Evolutionary conservation across 768 basidiomycete species (phyloP).

Genomic region (Suillus placidus): DNA sequence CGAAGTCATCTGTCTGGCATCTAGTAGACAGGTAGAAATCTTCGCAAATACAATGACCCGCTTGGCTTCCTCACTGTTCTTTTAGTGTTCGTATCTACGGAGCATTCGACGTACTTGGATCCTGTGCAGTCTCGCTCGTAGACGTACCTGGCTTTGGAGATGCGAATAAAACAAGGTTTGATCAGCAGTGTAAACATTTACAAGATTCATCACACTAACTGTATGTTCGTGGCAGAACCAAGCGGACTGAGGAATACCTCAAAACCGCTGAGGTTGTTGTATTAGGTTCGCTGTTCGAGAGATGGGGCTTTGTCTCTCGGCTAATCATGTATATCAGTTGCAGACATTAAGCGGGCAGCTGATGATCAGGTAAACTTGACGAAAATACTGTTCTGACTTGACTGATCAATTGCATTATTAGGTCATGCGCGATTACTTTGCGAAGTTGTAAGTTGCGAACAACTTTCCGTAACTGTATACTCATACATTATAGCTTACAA

Average conservation of each 20-base stretch:
- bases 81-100: neutral
- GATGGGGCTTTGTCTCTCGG: neutral
- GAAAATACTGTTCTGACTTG: neutral
- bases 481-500: neutral
- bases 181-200: neutral
- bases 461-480: neutral
- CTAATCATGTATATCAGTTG: neutral
- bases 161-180: slow-evolving; percentile 2
- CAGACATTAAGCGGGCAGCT: neutral
- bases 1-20: neutral
- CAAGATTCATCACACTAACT: neutral
- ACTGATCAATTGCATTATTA: neutral
- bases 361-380: neutral
- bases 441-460: neutral
- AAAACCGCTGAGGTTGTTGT: neutral
- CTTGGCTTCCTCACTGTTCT: neutral
- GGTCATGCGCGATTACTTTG: neutral
- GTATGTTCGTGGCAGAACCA: neutral
- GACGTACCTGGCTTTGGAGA: neutral
- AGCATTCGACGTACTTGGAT: slow-evolving; percentile 3
- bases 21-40: neutral
- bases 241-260: neutral
- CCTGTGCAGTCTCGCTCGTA: neutral
- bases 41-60: neutral
- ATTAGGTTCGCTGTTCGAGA: neutral